Percentiles rank a stretch among this genome's conserved stretches.
Evolutionary conservation across 2,329 filamentous ascomycete genomes (phyloP).

Genomic region (Arthrobotrys sphaeroides): DNA sequence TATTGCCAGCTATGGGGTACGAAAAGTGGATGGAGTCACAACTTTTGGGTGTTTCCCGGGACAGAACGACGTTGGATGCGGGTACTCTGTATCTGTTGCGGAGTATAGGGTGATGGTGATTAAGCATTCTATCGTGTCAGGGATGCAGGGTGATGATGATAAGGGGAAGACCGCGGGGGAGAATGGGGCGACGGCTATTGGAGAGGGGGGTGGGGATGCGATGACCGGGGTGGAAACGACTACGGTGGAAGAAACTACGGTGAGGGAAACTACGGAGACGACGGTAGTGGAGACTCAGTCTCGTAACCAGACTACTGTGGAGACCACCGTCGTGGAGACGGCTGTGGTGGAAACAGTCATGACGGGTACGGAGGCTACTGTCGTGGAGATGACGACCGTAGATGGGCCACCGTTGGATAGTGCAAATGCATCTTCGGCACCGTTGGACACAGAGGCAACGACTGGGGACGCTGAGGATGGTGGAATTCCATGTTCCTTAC

Average conservation of each 20-base stretch:
- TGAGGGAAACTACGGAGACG: too few relatives aligned
- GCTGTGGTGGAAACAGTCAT: too few relatives aligned
- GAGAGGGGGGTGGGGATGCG: background rate
- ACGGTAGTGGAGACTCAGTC: too few relatives aligned
- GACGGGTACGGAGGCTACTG: background rate
- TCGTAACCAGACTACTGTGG: too few relatives aligned
- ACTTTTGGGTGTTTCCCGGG: constrained; percentile 9
- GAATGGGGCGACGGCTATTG: too few relatives aligned
- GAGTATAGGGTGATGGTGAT: constrained; percentile 17
- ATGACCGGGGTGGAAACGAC: background rate
- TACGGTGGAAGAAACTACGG: background rate
- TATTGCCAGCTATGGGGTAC: background rate
- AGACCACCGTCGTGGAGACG: too few relatives aligned
- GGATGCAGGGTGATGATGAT: background rate
- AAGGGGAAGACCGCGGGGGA: background rate
- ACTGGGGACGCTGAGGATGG: background rate
- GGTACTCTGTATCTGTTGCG: background rate
- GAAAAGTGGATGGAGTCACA: background rate
- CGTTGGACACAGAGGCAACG: background rate
- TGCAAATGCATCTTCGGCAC: background rate
- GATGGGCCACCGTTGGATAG: background rate
- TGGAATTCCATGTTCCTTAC: background rate
- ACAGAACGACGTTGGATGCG: constrained; percentile 4
- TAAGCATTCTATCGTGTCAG: background rate
- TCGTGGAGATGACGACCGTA: background rate